These are phyloP conservation scores for Ustilago xerochloae DNA, from an alignment of 1,284 basidiomycete species.

Conservation along the genomic window DNA sequence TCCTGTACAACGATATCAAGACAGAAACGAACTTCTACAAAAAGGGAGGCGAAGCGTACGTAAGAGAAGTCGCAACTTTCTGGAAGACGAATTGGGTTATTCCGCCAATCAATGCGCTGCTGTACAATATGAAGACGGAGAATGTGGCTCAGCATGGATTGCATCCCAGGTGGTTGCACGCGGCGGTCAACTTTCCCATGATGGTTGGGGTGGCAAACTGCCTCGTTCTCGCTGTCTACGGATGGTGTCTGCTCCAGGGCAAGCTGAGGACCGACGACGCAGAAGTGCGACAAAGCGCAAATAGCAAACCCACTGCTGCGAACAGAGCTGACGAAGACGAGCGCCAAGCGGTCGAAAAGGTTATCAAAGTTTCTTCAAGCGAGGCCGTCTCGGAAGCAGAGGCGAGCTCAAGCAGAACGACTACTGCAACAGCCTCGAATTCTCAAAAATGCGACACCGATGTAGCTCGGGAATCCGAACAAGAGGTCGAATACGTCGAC, in stretches of 20 bases:
- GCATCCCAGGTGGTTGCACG: conserved; percentile 67
- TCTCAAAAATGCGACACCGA: no score
- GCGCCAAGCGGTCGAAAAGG: not conserved
- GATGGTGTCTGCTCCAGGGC: not conserved
- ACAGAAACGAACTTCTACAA: conserved; percentile 23
- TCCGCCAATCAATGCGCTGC: conserved; percentile 65
- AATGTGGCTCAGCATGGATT: conserved; percentile 67
- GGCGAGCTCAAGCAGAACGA: not conserved
- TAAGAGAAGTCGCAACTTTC: not conserved
- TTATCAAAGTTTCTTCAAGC: not conserved
- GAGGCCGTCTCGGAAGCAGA: not conserved
- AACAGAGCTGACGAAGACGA: not conserved
- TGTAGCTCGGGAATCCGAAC: not conserved
- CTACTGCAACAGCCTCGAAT: not conserved
- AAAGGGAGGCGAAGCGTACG: not conserved
- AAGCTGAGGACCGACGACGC: not conserved
- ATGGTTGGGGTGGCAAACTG: conserved; percentile 55
- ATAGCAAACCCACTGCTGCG: not conserved
- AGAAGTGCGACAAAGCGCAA: not conserved
- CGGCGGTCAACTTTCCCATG: conserved; percentile 65
- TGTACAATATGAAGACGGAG: conserved; percentile 60
- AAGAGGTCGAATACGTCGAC: conserved; percentile 8
- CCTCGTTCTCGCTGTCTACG: conserved; percentile 7
- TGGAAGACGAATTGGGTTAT: conserved; percentile 18
- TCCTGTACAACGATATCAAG: not conserved